phyloP scores from a whole-genome alignment of 108 stramenopile species.

The Aurantiochytrium sp. region DNA sequence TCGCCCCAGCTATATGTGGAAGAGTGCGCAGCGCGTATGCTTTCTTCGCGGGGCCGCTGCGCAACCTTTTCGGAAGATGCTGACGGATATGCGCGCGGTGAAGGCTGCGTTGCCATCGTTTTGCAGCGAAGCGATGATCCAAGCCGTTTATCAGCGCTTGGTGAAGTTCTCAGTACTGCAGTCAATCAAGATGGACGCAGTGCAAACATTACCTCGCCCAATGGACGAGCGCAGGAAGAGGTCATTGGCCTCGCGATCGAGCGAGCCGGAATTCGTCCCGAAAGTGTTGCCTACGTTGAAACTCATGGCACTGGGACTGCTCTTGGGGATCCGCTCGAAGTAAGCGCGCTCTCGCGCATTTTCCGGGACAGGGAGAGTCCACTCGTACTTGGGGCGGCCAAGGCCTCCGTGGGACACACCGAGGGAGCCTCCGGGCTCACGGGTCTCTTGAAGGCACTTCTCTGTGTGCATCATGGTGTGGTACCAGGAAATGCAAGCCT shows the following conservation, averaged over 20 bases:
- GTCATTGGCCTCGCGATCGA: neutral
- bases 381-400: slow-evolving; percentile 12
- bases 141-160: neutral
- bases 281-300: slow-evolving; percentile 4
- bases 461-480: neutral
- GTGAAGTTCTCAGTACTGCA: neutral
- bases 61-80: slow-evolving; percentile 1
- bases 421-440: slow-evolving; percentile 27
- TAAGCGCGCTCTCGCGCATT: neutral
- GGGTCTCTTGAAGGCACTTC: neutral
- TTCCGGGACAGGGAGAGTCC: neutral
- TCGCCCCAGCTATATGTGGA: neutral
- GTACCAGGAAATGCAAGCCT: neutral
- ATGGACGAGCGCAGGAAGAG: slow-evolving; percentile 18
- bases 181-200: slow-evolving; percentile 28
- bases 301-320: slow-evolving; percentile 35
- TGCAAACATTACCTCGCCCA: slow-evolving; percentile 30
- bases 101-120: slow-evolving; percentile 19
- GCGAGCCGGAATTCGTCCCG: neutral
- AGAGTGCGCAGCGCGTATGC: slow-evolving; percentile 18
- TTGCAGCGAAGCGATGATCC: neutral
- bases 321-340: slow-evolving; percentile 26
- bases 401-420: slow-evolving; percentile 25
- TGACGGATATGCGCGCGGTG: slow-evolving; percentile 27
- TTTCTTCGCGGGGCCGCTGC: slow-evolving; percentile 5